These are phyloP conservation scores for Ceratocystiopsis sp. DNA, from an alignment of 2,329 filamentous ascomycete species.

Conservation along the genomic window DNA sequence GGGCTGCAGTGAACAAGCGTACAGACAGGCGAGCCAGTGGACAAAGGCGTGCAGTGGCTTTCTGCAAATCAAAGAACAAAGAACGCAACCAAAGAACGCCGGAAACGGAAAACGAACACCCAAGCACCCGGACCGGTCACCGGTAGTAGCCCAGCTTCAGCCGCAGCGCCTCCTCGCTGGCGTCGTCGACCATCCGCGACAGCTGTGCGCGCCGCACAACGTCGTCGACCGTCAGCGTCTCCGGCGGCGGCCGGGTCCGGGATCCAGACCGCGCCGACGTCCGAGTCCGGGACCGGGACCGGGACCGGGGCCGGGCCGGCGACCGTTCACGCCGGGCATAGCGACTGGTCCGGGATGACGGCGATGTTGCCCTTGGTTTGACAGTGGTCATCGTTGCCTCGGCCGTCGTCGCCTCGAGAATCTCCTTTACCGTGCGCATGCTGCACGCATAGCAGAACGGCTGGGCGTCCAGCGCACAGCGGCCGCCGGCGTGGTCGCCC, in stretches of 20 bases:
- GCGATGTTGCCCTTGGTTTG: too few species aligned
- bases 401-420: neutral
- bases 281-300: too few species aligned
- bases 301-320: too few species aligned
- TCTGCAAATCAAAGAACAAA: neutral
- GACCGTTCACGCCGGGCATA: too few species aligned
- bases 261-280: too few species aligned
- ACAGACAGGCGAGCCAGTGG: too few species aligned
- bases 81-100: neutral
- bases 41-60: neutral
- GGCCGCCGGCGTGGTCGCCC: too few species aligned
- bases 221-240: slow-evolving; percentile 24
- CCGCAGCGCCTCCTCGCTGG: slow-evolving; percentile 26
- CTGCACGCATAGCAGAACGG: neutral
- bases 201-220: slow-evolving; percentile 26
- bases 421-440: neutral
- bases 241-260: too few species aligned
- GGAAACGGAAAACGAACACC: neutral
- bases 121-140: slow-evolving; percentile 1
- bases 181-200: slow-evolving; percentile 19
- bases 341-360: too few species aligned
- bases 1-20: too few species aligned
- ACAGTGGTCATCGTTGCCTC: neutral
- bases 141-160: slow-evolving; percentile 23
- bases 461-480: too few species aligned